Evolutionary conservation across 179 eudicot genomes (phyloP).

Genomic region (Nepenthes alata): DNA sequence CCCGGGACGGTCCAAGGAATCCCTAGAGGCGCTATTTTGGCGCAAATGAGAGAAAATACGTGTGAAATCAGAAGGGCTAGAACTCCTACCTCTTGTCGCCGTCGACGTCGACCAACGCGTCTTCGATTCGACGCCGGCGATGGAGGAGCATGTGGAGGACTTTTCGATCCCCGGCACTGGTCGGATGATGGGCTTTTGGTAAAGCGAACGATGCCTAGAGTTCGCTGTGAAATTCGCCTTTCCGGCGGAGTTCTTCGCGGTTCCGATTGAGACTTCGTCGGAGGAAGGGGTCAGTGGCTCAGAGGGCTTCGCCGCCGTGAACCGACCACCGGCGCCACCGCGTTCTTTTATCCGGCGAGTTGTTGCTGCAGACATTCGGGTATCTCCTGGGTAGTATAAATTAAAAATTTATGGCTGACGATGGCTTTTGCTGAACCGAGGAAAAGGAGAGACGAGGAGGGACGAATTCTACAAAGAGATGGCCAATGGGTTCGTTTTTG

Average conservation of each 20-base stretch:
- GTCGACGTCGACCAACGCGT: conserved; percentile 29
- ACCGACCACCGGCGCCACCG: conserved; percentile 27
- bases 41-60: conserved; percentile 43
- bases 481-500: not conserved
- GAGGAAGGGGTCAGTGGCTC: conserved; percentile 39
- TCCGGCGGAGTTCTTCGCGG: conserved; percentile 24
- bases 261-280: conserved; percentile 11
- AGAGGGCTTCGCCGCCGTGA: conserved; percentile 19
- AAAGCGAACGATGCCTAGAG: conserved; percentile 12
- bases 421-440: too few relatives aligned
- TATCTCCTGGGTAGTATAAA: too few relatives aligned
- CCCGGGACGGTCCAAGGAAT: conserved; percentile 7
- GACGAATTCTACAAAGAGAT: not conserved
- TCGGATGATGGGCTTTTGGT: conserved; percentile 45
- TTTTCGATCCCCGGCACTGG: conserved; percentile 42
- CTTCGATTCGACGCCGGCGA: conserved; percentile 9
- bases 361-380: conserved; percentile 22
- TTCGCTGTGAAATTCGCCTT: conserved; percentile 51
- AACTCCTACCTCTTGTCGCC: conserved; percentile 67
- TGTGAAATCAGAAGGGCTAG: conserved; percentile 63
- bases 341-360: conserved; percentile 46
- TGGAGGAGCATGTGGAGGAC: conserved; percentile 17
- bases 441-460: too few relatives aligned
- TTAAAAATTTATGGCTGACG: too few relatives aligned
- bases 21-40: conserved; percentile 24